Conservation (phyloP, 1,139 yeast genomes). For the Taphrina communis region DNA sequence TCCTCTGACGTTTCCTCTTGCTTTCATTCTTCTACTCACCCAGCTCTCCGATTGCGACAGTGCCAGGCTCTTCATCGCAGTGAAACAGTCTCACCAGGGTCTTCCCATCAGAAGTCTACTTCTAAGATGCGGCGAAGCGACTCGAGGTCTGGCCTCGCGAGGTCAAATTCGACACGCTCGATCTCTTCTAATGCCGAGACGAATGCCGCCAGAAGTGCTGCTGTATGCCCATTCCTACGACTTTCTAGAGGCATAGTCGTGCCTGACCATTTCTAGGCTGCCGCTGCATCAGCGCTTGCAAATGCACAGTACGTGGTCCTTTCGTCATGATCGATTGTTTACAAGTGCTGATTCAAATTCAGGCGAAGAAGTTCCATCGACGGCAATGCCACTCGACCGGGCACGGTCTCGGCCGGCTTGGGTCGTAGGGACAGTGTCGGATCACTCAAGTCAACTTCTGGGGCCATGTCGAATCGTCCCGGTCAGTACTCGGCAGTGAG, state of each 20-base stretch:
- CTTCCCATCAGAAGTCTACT: too few species aligned
- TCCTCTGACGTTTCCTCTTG: neutral
- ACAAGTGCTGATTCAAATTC: too few species aligned
- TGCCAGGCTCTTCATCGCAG: too few species aligned
- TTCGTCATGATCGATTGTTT: too few species aligned
- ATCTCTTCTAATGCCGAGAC: constrained; percentile 30
- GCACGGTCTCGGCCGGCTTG: constrained; percentile 12
- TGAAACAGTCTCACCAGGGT: too few species aligned
- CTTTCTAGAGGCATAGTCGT: neutral
- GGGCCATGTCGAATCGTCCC: constrained; percentile 25
- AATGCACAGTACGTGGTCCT: constrained; percentile 26
- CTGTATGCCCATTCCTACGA: constrained; percentile 10
- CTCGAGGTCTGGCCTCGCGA: constrained; percentile 18
- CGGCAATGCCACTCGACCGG: constrained; percentile 8
- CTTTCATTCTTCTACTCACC: neutral
- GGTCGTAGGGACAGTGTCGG: constrained; percentile 20
- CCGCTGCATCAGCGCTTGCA: constrained; percentile 39
- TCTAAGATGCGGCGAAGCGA: constrained; percentile 19
- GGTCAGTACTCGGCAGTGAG: constrained; percentile 38
- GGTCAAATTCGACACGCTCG: constrained; percentile 33
- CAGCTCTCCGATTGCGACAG: neutral
- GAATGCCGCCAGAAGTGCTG: constrained; percentile 32
- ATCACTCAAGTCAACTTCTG: constrained; percentile 17
- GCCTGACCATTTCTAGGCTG: constrained; percentile 18
- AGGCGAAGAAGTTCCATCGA: constrained; percentile 26